These are phyloP conservation scores for Saccharomycopsis sp. DNA, from an alignment of 805 yeast genomes.

Conservation along the genomic window DNA sequence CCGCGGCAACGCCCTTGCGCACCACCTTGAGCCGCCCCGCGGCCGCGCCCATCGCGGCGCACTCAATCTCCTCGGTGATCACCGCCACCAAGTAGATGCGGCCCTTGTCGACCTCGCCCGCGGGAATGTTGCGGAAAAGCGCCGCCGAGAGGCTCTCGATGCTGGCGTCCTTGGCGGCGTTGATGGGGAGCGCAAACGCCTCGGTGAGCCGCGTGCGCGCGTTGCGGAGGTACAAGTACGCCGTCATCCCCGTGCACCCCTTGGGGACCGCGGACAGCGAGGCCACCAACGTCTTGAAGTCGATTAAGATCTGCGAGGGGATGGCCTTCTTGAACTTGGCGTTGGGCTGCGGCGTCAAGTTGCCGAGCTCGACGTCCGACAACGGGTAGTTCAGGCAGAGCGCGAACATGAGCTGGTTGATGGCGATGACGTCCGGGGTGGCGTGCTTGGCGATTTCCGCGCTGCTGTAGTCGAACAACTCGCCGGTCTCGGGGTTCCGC, in stretches of 20 bases:
- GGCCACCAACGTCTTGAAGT: conserved; percentile 61
- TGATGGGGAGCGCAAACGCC: conserved; percentile 65
- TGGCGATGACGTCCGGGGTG: conserved; percentile 53
- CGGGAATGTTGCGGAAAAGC: conserved; percentile 68
- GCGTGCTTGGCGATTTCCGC: conserved; percentile 27
- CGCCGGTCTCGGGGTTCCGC: conserved; percentile 55
- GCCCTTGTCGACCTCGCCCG: conserved; percentile 53
- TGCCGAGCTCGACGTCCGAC: conserved; percentile 28
- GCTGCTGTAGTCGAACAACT: conserved; percentile 37
- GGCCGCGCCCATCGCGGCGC: not conserved
- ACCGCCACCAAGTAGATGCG: conserved; percentile 72
- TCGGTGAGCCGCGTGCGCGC: conserved; percentile 63
- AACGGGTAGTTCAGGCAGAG: conserved; percentile 66
- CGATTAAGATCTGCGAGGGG: conserved; percentile 60
- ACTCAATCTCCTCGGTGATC: conserved; percentile 60
- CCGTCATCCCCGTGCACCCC: conserved; percentile 65
- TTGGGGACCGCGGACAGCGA: conserved; percentile 55
- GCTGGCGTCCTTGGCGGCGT: conserved; percentile 44
- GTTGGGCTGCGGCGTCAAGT: conserved; percentile 41
- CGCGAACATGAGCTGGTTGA: conserved; percentile 64
- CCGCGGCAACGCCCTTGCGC: conserved; percentile 81
- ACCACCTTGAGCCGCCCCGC: conserved; percentile 33
- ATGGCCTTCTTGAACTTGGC: conserved; percentile 42
- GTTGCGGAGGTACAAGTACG: conserved; percentile 64
- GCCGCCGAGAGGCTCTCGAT: conserved; percentile 73